Evolutionary conservation across 805 yeast species (phyloP), one percentile per base, ranked within the genome.

Genomic region (Lachancea lanzarotensis): DNA sequence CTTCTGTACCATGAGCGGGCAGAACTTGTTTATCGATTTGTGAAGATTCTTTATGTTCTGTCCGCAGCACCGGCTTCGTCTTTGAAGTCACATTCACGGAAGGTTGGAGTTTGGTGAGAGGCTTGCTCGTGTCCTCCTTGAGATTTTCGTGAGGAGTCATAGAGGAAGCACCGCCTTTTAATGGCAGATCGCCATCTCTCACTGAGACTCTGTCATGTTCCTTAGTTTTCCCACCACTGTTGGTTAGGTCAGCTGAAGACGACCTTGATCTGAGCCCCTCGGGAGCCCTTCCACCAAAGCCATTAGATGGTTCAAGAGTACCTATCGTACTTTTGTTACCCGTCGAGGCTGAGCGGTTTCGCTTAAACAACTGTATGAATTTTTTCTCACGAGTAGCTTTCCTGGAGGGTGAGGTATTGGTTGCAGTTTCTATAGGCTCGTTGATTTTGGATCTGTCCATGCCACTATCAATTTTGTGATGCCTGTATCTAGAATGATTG

Each of bases 311-410:
- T n/a, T 31, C 38, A 15, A 39, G 13, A 10, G 37, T 41, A 8
- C 31, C 40, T 17, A 38, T 46, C 33, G 39, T 45, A 4, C 25
- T 37, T n/a, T 38, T 18, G 29, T 26, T 11, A 19, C 39, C 34
- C 2, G 38, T 32, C 22, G 43, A 40, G 2, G 45, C 11, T 10
- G 45, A 32, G 33, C 47, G 54, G 31, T 33, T 40, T 26, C 55
- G 53, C 40, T 49, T 55, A 32, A 55, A 55, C 22, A 55, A 40
- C 32, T 52, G 58, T 7, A 52, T 62, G 38, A 60, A 53, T 41
- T 58, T 57, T 41, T 59, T 55, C 39, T 57, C 61, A 11, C 53
- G 45, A 11, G 47, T 46, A 33, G 47, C 54, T 42, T 43, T 45
- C 34, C 45, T 48, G 29, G 35, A 15, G 3, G 39, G 20, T 17